Evolutionary conservation across 2,329 filamentous ascomycete species (phyloP).

Genomic region (Xylariaceae sp.): DNA sequence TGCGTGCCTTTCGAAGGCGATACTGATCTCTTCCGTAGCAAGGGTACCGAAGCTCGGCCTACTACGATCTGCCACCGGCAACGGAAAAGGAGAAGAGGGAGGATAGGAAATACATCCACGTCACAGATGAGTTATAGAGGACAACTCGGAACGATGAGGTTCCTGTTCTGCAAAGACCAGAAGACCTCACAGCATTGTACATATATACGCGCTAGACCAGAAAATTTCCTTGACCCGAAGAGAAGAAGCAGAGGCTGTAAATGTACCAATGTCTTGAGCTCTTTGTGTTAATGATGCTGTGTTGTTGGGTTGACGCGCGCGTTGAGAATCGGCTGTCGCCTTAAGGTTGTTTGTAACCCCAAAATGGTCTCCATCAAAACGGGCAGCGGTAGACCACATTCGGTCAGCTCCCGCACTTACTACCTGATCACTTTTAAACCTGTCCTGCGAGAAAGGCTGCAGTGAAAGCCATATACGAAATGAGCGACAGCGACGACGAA

Average conservation of each 20-base stretch:
- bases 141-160: conserved; percentile 13
- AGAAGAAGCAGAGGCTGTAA: conserved; percentile 2
- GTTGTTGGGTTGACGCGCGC: no score
- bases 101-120: conserved; percentile 95
- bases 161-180: conserved; percentile 14
- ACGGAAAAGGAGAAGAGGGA: conserved; percentile 93
- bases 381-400: no score
- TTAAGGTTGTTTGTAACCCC: no score
- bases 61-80: conserved; percentile 89
- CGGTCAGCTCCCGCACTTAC: no score
- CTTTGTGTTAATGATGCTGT: no score
- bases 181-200: conserved; percentile 28
- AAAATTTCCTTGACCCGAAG: conserved; percentile 19
- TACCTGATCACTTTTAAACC: no score
- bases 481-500: conserved; percentile 42
- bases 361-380: no score
- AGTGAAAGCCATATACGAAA: conserved; percentile 5
- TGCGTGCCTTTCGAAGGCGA: neutral
- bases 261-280: no score
- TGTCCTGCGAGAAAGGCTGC: neutral
- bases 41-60: conserved; percentile 82
- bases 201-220: conserved; percentile 31
- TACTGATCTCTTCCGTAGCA: conserved; percentile 50
- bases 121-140: conserved; percentile 76
- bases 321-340: no score